Base-by-base conservation (phyloP, 352 stramenopile genomes). In the Phytopythium vexans region DNA sequence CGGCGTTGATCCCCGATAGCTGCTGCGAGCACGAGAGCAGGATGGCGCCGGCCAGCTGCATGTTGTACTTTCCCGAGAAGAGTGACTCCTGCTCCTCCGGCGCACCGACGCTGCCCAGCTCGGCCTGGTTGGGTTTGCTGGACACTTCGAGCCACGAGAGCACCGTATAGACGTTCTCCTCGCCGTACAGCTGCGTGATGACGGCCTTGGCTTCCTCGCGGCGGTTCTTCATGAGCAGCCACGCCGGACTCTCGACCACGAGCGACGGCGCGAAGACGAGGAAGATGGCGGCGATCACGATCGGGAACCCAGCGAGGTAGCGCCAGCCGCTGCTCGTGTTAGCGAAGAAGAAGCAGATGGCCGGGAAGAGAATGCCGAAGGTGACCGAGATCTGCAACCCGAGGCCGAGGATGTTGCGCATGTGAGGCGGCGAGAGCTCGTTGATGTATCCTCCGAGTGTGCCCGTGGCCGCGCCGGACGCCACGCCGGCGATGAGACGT, bases 271-370 rank as follows among this genome's bases (percentile, higher is more conserved):
- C 62, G 4, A 76, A 38, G 1, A 70, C 3, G 7, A 82, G 60
- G 49, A 79, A 79, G 12, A 71, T 32, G 0, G 27, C 40, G 3
- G 52, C 74, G n/a, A 86, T 53, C 10, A 79, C 47, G 33, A 72
- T 66, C 12, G 71, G 74, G 42, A 64, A 64, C 3, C 49, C 56
- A 8, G 79, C 70, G 8, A 64, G 9, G 41, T 64, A 64, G 1
- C 56, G 14, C 72, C 72, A 86, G 21, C 68, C 72, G 21, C 39
- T 62, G 39, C 55, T 64, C n/a, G 70, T 77, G 59, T 79, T 52
- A 4, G 49, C 38, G 47, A 68, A 72, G 53, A 70, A 78, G 66
- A 78, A 62, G n/a, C 44, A 36, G 14, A 41, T 51, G 9, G 48
- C 56, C 37, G 65, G 53, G 8, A 62, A 35, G 21, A 71, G 43